Conservation (phyloP, 2,329 filamentous ascomycete genomes). For the Dothistroma pini region DNA sequence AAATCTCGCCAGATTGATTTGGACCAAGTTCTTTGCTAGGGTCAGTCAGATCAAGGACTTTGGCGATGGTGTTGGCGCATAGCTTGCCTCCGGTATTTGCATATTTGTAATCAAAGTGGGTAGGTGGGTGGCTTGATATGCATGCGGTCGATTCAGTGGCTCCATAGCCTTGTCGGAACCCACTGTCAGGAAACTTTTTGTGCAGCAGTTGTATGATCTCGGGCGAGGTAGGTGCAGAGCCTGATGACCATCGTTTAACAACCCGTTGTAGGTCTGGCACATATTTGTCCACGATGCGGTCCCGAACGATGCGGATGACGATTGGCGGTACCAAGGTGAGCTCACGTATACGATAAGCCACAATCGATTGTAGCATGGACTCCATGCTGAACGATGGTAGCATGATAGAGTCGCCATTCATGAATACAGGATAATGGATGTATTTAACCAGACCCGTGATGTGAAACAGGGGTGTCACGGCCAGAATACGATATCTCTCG, state of each 20-base stretch:
- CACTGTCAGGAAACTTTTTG: constrained; percentile 54
- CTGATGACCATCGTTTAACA: constrained; percentile 55
- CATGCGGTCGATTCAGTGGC: constrained; percentile 64
- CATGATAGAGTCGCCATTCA: constrained; percentile 62
- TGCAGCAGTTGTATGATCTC: constrained; percentile 56
- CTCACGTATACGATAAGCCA: constrained; percentile 51
- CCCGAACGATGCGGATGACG: constrained; percentile 57
- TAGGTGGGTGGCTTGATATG: constrained; percentile 58
- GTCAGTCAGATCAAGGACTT: constrained; percentile 55
- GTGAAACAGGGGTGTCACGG: constrained; percentile 58
- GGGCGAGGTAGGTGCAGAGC: constrained; percentile 55
- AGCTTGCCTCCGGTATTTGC: constrained; percentile 54
- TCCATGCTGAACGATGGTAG: constrained; percentile 60
- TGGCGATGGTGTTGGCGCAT: constrained; percentile 57
- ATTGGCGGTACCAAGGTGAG: constrained; percentile 58
- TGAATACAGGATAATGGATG: constrained; percentile 58
- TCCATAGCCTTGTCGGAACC: constrained; percentile 65
- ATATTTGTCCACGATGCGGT: constrained; percentile 52
- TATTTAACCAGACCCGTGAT: constrained; percentile 60
- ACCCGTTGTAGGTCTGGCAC: constrained; percentile 46
- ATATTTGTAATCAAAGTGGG: constrained; percentile 56
- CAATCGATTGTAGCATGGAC: constrained; percentile 50
- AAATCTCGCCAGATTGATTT: constrained; percentile 50
- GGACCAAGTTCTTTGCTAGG: constrained; percentile 44
- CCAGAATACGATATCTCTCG: constrained; percentile 48